A percentile compares a stretch with the other conserved stretches of the same genome.
phyloP scores from a whole-genome alignment of 2,329 filamentous ascomycete species.

The Penicillium sp. region DNA sequence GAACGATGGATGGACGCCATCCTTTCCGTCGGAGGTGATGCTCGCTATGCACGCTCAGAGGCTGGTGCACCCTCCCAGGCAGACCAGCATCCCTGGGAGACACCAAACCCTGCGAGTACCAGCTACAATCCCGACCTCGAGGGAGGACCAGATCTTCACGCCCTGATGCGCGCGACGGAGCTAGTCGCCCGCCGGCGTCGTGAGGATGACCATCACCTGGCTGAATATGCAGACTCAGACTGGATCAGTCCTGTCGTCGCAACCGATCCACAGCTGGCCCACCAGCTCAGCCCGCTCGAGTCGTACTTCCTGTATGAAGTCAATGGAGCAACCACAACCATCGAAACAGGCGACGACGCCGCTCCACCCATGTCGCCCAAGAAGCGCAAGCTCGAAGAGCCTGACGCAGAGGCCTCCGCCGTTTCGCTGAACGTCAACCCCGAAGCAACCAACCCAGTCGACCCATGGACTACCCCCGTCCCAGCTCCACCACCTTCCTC shows the following conservation, averaged over 20 bases:
- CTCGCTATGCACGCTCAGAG: constrained; percentile 40
- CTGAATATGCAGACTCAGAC: neutral
- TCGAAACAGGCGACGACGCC: constrained; percentile 53
- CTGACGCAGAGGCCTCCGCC: constrained; percentile 12
- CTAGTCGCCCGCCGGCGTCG: constrained; percentile 47
- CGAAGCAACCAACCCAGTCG: neutral
- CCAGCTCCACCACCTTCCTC: constrained; percentile 16
- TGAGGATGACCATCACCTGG: constrained; percentile 22
- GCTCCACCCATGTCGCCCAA: constrained; percentile 12
- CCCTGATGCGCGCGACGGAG: constrained; percentile 48
- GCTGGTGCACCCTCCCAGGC: constrained; percentile 27
- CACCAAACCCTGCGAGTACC: constrained; percentile 28
- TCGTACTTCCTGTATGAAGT: constrained; percentile 49
- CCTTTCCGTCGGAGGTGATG: constrained; percentile 49
- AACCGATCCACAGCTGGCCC: constrained; percentile 15
- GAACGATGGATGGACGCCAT: constrained; percentile 39
- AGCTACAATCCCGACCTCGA: constrained; percentile 40
- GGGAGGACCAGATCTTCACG: constrained; percentile 49
- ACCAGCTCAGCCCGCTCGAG: constrained; percentile 31
- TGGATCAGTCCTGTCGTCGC: neutral
- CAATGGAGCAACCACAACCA: constrained; percentile 1
- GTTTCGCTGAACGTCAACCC: neutral
- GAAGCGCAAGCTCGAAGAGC: constrained; percentile 24
- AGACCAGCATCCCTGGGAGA: constrained; percentile 21
- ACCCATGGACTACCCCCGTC: neutral